These are phyloP conservation scores for Fusarium armeniacum DNA, from an alignment of 2,329 filamentous ascomycete species.

Conservation along the genomic window DNA sequence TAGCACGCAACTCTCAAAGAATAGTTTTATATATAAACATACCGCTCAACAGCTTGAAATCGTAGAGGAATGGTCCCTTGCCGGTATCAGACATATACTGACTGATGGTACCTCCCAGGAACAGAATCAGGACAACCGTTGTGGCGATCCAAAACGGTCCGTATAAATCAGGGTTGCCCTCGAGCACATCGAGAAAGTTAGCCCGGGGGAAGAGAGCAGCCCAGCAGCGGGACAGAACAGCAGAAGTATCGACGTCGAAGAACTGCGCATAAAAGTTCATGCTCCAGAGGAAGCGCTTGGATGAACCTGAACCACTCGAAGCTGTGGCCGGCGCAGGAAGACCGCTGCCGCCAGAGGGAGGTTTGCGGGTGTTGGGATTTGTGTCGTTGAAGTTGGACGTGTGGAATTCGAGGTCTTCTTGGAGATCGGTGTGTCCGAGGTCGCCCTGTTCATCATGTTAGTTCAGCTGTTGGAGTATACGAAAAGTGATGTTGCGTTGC, in stretches of 20 bases:
- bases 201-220: conserved; percentile 90
- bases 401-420: conserved; percentile 99
- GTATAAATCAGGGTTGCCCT: conserved; percentile 97
- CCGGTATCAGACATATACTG: conserved; percentile 82
- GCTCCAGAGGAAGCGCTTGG: conserved; percentile 93
- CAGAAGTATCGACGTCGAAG: conserved; percentile 96
- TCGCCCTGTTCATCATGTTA: conserved; percentile 76
- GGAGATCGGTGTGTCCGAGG: conserved; percentile 96
- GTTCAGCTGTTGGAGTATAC: neutral
- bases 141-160: conserved; percentile 99
- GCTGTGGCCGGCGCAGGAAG: conserved; percentile 72
- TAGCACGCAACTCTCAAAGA: conserved; percentile 11
- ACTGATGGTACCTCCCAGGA: conserved; percentile 94
- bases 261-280: conserved; percentile 96
- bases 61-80: conserved; percentile 86
- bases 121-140: conserved; percentile 94
- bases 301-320: conserved; percentile 56
- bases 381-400: conserved; percentile 84
- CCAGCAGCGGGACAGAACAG: conserved; percentile 88
- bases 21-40: conserved; percentile 48
- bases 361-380: conserved; percentile 64
- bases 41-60: conserved; percentile 91
- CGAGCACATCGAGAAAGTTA: conserved; percentile 96
- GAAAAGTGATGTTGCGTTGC: neutral
- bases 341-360: conserved; percentile 59